Conservation (phyloP, 345 rosid species). For the Linum trigynum region DNA sequence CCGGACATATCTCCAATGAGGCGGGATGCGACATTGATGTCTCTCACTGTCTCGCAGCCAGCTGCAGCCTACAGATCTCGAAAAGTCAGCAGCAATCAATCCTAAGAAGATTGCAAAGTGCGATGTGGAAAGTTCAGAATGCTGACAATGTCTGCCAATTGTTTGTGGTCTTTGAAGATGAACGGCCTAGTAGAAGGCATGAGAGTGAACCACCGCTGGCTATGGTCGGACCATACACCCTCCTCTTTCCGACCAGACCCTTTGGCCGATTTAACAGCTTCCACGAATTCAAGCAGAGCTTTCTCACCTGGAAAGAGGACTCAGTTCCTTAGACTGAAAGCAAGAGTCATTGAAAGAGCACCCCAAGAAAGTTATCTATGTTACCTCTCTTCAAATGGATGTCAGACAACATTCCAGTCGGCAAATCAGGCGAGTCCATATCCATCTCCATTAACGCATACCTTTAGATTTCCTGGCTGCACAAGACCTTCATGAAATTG, state of each 20-base stretch:
- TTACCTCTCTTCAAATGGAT: slow-evolving; percentile 59
- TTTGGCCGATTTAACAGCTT: slow-evolving; percentile 35
- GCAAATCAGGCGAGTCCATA: slow-evolving; percentile 57
- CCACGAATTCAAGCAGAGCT: slow-evolving; percentile 38
- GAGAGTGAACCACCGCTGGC: slow-evolving; percentile 68
- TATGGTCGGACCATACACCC: slow-evolving; percentile 60
- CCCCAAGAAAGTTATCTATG: not conserved
- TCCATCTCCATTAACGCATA: slow-evolving; percentile 73
- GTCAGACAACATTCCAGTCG: slow-evolving; percentile 55
- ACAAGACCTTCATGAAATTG: slow-evolving; percentile 47
- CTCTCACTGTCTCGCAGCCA: slow-evolving; percentile 52
- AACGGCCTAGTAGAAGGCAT: slow-evolving; percentile 60
- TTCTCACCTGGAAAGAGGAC: slow-evolving; percentile 44
- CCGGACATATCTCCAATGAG: slow-evolving; percentile 61
- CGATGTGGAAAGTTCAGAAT: not conserved
- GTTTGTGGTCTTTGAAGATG: slow-evolving; percentile 47
- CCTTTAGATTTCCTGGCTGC: slow-evolving; percentile 67
- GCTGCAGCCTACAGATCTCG: slow-evolving; percentile 41
- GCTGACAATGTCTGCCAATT: slow-evolving; percentile 66
- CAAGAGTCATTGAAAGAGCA: too few species aligned
- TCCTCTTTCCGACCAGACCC: slow-evolving; percentile 47
- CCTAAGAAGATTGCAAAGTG: too few species aligned
- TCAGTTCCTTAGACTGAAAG: not conserved
- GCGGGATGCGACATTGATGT: slow-evolving; percentile 60
- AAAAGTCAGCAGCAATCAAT: not conserved